Conservation (phyloP, 2,329 filamentous ascomycete species). For the Metarhizium anisopliae region DNA sequence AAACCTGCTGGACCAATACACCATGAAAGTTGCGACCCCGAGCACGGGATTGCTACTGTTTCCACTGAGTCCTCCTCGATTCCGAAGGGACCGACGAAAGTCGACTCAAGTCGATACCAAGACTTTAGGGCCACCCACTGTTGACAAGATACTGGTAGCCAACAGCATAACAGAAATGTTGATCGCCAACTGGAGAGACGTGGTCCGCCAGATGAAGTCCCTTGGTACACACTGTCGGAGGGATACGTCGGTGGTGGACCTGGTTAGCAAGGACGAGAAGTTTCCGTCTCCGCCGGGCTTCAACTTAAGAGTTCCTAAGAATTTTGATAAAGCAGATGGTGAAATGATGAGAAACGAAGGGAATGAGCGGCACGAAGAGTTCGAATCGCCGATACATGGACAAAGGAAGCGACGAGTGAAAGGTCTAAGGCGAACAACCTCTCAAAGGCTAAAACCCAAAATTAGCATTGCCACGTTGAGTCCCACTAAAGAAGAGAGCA, state of each 20-base stretch:
- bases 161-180: slow-evolving; percentile 57
- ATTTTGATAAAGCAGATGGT: neutral
- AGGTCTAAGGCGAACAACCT: slow-evolving; percentile 12
- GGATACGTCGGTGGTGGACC: slow-evolving; percentile 10
- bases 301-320: neutral
- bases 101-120: slow-evolving; percentile 9
- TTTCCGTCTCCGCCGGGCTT: neutral
- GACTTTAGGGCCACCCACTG: slow-evolving; percentile 15
- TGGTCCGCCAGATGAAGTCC: slow-evolving; percentile 50
- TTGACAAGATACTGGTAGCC: slow-evolving; percentile 50
- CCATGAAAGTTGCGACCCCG: slow-evolving; percentile 34
- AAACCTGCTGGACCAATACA: slow-evolving; percentile 44
- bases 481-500: slow-evolving; percentile 23
- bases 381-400: slow-evolving; percentile 23
- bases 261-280: slow-evolving; percentile 3
- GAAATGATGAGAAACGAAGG: slow-evolving; percentile 8
- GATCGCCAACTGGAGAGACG: slow-evolving; percentile 55
- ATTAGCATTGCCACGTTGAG: slow-evolving; percentile 18
- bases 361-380: slow-evolving; percentile 24
- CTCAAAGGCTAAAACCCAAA: slow-evolving; percentile 13
- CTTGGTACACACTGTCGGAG: slow-evolving; percentile 24
- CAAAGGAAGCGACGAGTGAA: slow-evolving; percentile 14
- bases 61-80: slow-evolving; percentile 33
- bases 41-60: slow-evolving; percentile 32
- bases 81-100: slow-evolving; percentile 18